These are phyloP conservation scores for Blastobotrys parvus DNA, from an alignment of 805 yeast genomes.

Conservation along the genomic window DNA sequence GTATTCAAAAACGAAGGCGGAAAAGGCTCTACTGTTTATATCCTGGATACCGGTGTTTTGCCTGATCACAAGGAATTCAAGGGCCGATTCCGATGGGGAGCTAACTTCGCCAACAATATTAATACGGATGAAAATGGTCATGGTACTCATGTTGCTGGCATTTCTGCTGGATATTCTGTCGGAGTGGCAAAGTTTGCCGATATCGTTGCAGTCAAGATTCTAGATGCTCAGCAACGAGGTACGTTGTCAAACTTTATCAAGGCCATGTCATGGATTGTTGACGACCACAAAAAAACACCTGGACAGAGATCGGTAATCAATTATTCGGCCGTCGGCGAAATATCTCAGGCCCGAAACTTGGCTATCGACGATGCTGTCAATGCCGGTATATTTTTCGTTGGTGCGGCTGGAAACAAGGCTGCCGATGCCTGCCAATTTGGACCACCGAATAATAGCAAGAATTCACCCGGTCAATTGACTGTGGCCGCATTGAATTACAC, in stretches of 20 bases:
- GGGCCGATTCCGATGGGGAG: slow-evolving; percentile 83
- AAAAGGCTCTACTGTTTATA: slow-evolving; percentile 76
- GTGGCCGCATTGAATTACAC: slow-evolving; percentile 91
- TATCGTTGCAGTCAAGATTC: slow-evolving; percentile 52
- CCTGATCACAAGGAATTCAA: slow-evolving; percentile 67
- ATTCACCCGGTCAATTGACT: slow-evolving; percentile 48
- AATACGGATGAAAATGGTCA: slow-evolving; percentile 86
- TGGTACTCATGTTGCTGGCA: slow-evolving; percentile 97
- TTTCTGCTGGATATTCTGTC: slow-evolving; percentile 81
- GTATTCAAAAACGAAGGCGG: slow-evolving; percentile 67
- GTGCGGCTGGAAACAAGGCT: slow-evolving; percentile 94
- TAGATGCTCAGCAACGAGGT: slow-evolving; percentile 49
- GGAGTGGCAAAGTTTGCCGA: slow-evolving; percentile 54
- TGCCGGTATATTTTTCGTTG: slow-evolving; percentile 86
- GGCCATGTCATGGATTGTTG: slow-evolving; percentile 57
- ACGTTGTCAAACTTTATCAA: slow-evolving; percentile 50
- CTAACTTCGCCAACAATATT: slow-evolving; percentile 66
- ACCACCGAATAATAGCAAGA: slow-evolving; percentile 47
- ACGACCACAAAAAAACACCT: slow-evolving; percentile 56
- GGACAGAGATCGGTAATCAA: slow-evolving; percentile 39
- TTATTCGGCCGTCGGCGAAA: slow-evolving; percentile 93
- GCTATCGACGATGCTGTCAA: slow-evolving; percentile 86
- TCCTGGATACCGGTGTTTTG: slow-evolving; percentile 85
- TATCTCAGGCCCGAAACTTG: slow-evolving; percentile 74
- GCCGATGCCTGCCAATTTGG: slow-evolving; percentile 89